phyloP scores from a whole-genome alignment of 495 filamentous ascomycete species.

The Penicillium cinerascens region DNA sequence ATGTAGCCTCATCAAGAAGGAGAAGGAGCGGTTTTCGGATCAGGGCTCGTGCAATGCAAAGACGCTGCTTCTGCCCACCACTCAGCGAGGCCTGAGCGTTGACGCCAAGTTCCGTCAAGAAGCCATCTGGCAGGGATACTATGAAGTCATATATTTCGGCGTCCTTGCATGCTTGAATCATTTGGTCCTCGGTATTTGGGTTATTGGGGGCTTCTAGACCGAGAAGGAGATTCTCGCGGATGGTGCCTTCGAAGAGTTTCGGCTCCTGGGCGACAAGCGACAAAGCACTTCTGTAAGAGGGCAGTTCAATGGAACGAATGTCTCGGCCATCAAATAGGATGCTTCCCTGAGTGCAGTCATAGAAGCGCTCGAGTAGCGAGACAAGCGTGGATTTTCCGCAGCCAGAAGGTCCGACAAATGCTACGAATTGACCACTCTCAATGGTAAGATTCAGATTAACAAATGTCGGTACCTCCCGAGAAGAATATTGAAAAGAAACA shows the following conservation, averaged over 20 bases:
- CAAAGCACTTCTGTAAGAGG: conserved; percentile 22
- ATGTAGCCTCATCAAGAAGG: conserved; percentile 57
- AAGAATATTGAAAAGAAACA: conserved; percentile 59
- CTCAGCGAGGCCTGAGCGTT: conserved; percentile 19
- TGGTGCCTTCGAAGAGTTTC: conserved; percentile 37
- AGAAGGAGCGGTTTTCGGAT: conserved; percentile 43
- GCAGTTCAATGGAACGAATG: conserved; percentile 13
- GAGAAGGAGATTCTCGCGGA: conserved; percentile 46
- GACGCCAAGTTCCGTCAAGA: conserved; percentile 21
- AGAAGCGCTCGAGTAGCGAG: conserved; percentile 53
- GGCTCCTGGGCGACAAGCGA: conserved; percentile 43
- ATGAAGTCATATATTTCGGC: conserved; percentile 37
- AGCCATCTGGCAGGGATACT: conserved; percentile 27
- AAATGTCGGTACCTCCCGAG: conserved; percentile 51
- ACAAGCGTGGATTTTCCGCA: conserved; percentile 57
- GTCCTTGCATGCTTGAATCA: conserved; percentile 21
- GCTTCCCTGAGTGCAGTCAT: conserved; percentile 35
- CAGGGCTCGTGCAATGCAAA: conserved; percentile 51
- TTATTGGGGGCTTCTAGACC: conserved; percentile 7
- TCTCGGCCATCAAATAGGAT: conserved; percentile 25
- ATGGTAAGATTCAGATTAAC: conserved; percentile 41
- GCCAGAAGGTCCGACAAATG: conserved; percentile 55
- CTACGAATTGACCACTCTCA: conserved; percentile 52
- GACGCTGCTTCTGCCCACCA: conserved; percentile 49
- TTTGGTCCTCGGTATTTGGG: conserved; percentile 7